Conservation (phyloP, 768 basidiomycete species). For the Leccinum longicurvipes region DNA sequence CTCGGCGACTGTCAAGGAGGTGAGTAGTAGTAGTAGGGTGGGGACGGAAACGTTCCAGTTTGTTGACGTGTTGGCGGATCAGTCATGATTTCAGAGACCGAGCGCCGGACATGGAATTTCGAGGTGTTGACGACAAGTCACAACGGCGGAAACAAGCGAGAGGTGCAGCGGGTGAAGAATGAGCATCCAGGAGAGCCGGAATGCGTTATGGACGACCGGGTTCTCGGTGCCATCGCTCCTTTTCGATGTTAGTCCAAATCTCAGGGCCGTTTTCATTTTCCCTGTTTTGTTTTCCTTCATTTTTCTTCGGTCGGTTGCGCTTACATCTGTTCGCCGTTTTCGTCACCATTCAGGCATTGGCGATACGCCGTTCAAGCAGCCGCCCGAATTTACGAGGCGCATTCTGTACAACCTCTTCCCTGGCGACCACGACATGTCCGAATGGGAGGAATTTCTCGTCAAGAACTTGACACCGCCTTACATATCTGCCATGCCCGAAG, state of each 20-base stretch:
- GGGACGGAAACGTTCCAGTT: neutral
- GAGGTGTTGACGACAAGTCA: conserved; percentile 63
- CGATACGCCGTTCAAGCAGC: conserved; percentile 71
- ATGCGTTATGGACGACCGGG: conserved; percentile 60
- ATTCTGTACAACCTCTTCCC: conserved; percentile 65
- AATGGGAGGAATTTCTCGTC: conserved; percentile 66
- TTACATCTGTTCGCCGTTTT: conserved; percentile 8
- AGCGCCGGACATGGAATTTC: conserved; percentile 52
- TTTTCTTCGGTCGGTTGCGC: conserved; percentile 1
- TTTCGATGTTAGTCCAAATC: conserved; percentile 58
- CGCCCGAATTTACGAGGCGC: conserved; percentile 62
- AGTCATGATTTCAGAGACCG: conserved; percentile 53
- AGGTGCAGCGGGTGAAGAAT: conserved; percentile 57
- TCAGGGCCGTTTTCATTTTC: conserved; percentile 4
- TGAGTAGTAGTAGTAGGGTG: conserved; percentile 31
- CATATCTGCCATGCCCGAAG: conserved; percentile 61
- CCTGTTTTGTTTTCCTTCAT: neutral
- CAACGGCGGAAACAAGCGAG: conserved; percentile 65
- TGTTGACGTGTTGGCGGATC: conserved; percentile 16
- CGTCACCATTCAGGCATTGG: conserved; percentile 49
- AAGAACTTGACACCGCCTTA: conserved; percentile 64
- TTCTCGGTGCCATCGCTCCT: conserved; percentile 75
- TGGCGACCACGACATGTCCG: conserved; percentile 56
- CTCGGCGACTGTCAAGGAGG: conserved; percentile 79
- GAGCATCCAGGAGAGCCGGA: conserved; percentile 72